Base-by-base conservation (phyloP, 495 filamentous ascomycete species). In the Diplogelasinospora grovesii region DNA sequence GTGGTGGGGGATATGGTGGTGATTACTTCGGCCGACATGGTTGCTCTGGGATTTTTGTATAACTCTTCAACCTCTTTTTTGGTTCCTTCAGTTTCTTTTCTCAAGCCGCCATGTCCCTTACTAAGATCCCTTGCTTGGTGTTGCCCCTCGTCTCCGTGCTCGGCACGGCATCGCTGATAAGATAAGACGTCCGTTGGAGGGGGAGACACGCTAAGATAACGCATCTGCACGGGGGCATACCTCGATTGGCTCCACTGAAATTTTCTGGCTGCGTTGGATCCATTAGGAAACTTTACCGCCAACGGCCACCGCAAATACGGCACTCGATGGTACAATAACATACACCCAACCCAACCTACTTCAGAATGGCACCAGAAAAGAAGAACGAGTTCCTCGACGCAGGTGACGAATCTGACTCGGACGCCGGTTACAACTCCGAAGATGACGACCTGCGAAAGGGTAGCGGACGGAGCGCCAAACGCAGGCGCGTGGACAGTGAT, bases 1-100 rank as follows among this genome's bases (percentile, higher is more conserved):
- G 88, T 95, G 25, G 77, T 81, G 32, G 89, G 89, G 3, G 89
- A 95, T 52, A 95, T 86, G 34, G 89, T 95, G 1, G 78, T 90
- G 52, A 95, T 78, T 1, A 70, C 79, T 75, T 93, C 89, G 29
- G 78, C 62, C 41, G 85, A 77, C 85, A 92, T 92, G 45, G 41
- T 72, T 62, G 45, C 35, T 21, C 30, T n/a, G 24, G 5, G 30
- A 16, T 4, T 10, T 4, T 2, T 43, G 22, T n/a, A n/a, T n/a
- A n/a, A n/a, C n/a, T n/a, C n/a, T n/a, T n/a, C n/a, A n/a, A n/a
- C n/a, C n/a, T n/a, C n/a, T n/a, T n/a, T n/a, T n/a, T n/a, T n/a
- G n/a, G n/a, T n/a, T n/a, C n/a, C n/a, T n/a, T n/a, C n/a, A n/a
- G n/a, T n/a, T n/a, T n/a, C n/a, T n/a, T n/a, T n/a, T n/a, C n/a